Base-by-base conservation (phyloP, 768 basidiomycete genomes). In the Hypholoma sublateritium region DNA sequence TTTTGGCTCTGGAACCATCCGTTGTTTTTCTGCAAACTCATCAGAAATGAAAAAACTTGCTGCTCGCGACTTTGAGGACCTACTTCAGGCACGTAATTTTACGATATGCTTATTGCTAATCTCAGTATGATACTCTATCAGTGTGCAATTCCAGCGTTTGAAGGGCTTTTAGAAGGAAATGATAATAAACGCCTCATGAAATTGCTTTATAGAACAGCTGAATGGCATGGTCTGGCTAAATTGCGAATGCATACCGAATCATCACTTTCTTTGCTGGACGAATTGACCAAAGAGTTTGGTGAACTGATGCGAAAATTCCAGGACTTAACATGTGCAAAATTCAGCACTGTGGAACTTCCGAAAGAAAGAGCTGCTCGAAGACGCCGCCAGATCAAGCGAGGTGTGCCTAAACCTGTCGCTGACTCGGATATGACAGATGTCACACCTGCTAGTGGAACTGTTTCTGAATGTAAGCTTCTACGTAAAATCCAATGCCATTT, bases 61-160 rank as follows among this genome's bases (percentile, higher is more conserved):
- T 11, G 55, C 47, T 13, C 46, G 47, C 28, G 55, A 56, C 25
- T 56, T 56, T 21, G 47, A 56, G 24, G 55, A 56, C 22, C 19
- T 56, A 14, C 32, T 56, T 4, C 55, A 56, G 49, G 55, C 50
- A 46, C 13, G 41, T 19, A 17, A 32, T 3, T 32, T 44, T 2
- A n/a, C 3, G 13, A 11, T 16, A 11, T 32, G 16, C 16, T 16
- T 35, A 16, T 17, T 13, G 21, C 16, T 28, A 28, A 9, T 28
- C 28, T 32, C 5, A 3, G 9, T 5, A 32, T 5, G 5, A 5
- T n/a, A n/a, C 28, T 28, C 7, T 28, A 7, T 7, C 34, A 77
- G 75, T 74, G 71, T 55, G 58, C 67, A 2, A 68, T 77, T 2
- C 77, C 77, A 0, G 69, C 58, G 0, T 75, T 77, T 24, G 70